phyloP scores from a whole-genome alignment of 2,329 filamentous ascomycete genomes.

The Cryoendolithus antarcticus region DNA sequence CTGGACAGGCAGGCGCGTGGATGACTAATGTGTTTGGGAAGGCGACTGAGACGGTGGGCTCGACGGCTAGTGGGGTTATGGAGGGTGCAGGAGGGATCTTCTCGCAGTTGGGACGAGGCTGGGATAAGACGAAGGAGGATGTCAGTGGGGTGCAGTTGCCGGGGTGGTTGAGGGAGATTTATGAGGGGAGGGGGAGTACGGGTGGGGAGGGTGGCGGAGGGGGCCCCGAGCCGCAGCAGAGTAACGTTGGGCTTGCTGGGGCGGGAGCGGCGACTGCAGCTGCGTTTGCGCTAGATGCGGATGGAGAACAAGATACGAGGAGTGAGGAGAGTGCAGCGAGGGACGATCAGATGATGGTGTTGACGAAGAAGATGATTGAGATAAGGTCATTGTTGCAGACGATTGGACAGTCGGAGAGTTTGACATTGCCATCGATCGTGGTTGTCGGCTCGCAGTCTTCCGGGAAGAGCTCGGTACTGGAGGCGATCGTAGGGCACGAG shows the following conservation, averaged over 20 bases:
- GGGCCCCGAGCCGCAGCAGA: constrained; percentile 26
- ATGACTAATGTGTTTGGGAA: constrained; percentile 62
- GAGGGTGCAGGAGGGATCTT: constrained; percentile 62
- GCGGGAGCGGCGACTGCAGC: constrained; percentile 58
- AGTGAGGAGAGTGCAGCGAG: constrained; percentile 55
- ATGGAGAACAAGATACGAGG: constrained; percentile 49
- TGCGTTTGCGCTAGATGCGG: constrained; percentile 66
- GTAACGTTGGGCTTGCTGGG: constrained; percentile 44
- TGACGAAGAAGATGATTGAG: constrained; percentile 99
- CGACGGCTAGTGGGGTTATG: constrained; percentile 57
- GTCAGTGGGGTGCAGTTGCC: constrained; percentile 39
- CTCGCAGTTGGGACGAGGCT: constrained; percentile 66
- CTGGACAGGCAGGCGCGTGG: constrained; percentile 66
- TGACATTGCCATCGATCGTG: constrained; percentile 93
- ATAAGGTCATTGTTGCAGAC: constrained; percentile 84
- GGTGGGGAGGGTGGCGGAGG: constrained; percentile 22
- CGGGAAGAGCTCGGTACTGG: constrained; percentile 91
- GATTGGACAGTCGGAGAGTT: constrained; percentile 77
- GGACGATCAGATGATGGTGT: constrained; percentile 98
- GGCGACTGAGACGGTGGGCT: constrained; percentile 58
- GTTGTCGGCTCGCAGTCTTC: constrained; percentile 98
- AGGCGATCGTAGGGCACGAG: constrained; percentile 94
- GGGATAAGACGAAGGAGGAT: constrained; percentile 68
- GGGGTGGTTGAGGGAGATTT: constrained; percentile 64
- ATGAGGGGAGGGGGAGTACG: constrained; percentile 20